Percentiles rank a stretch among this genome's conserved stretches.
These are phyloP conservation scores for Lantana camara DNA, from an alignment of 257 asterid species.

Conservation along the genomic window DNA sequence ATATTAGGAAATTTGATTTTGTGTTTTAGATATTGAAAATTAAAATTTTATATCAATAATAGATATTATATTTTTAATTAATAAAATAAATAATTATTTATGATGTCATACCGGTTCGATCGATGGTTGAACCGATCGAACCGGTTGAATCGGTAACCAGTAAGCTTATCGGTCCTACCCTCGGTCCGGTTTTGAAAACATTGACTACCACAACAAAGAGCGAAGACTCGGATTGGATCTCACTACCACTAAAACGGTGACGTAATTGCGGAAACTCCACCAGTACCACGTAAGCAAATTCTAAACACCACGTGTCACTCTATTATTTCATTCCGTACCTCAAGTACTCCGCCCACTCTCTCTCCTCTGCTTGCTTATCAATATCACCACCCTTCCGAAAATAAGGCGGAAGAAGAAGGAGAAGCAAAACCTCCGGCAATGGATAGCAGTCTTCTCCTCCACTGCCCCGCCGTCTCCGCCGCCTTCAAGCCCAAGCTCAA, in stretches of 20 bases:
- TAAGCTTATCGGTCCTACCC: too few species aligned
- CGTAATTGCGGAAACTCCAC: neutral
- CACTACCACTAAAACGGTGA: conserved; percentile 9
- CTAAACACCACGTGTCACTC: conserved; percentile 46
- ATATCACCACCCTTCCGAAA: conserved; percentile 2
- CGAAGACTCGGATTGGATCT: too few species aligned
- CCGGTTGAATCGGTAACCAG: too few species aligned
- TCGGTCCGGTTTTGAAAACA: too few species aligned
- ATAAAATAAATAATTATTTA: too few species aligned
- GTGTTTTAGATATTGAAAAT: too few species aligned
- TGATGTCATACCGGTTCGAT: neutral
- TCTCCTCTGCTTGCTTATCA: conserved; percentile 10
- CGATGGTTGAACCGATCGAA: too few species aligned
- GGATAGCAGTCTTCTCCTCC: conserved; percentile 54
- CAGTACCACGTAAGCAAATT: conserved; percentile 21
- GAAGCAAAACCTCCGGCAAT: conserved; percentile 41
- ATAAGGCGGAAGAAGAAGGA: neutral
- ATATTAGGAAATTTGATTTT: too few species aligned
- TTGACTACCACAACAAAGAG: too few species aligned
- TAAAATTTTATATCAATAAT: too few species aligned
- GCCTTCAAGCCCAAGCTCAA: conserved; percentile 54
- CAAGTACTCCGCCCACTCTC: neutral
- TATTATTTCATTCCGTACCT: conserved; percentile 23
- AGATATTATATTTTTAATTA: too few species aligned
- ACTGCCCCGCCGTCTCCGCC: conserved; percentile 36